Percentiles rank a stretch among this genome's conserved stretches.
phyloP scores from a whole-genome alignment of 495 filamentous ascomycete species.

The Podospora appendiculata region DNA sequence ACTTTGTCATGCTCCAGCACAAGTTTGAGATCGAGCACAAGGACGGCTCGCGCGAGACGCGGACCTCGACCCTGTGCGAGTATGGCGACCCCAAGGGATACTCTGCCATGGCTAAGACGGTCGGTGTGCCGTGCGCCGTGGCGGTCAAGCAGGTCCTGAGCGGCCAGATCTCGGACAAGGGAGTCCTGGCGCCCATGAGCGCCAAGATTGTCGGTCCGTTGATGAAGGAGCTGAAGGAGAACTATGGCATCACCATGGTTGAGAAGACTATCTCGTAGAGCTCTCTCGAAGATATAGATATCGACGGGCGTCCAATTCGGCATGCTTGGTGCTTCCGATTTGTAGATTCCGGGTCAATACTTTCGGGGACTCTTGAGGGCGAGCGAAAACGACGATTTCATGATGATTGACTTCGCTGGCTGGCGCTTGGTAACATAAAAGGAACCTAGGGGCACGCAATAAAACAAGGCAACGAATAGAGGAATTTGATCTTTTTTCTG shows the following conservation, averaged over 20 bases:
- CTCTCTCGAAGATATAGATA: too few relatives aligned
- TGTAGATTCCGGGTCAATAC: too few relatives aligned
- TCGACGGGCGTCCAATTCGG: too few relatives aligned
- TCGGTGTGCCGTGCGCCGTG: constrained; percentile 31
- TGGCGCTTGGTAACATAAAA: not conserved
- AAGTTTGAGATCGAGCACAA: constrained; percentile 83
- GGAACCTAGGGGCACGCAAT: constrained; percentile 3
- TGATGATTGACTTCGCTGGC: not conserved
- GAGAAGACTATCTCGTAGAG: constrained; percentile 27
- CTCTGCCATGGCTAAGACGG: constrained; percentile 75
- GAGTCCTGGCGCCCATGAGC: constrained; percentile 76
- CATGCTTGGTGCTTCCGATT: too few relatives aligned
- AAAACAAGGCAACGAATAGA: constrained; percentile 3
- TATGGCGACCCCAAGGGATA: constrained; percentile 80
- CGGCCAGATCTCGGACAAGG: constrained; percentile 69
- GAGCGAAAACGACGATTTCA: too few relatives aligned
- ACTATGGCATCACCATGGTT: constrained; percentile 26
- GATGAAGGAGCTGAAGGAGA: constrained; percentile 48
- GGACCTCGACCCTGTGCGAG: constrained; percentile 74
- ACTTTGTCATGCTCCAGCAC: constrained; percentile 78
- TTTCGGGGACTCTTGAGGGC: too few relatives aligned
- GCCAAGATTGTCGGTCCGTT: constrained; percentile 62
- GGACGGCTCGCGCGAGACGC: constrained; percentile 61
- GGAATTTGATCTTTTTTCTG: not conserved
- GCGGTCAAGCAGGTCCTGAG: constrained; percentile 78